Evolutionary conservation across 129 eudicot genomes (phyloP).

Genomic region (Centaurea solstitialis): DNA sequence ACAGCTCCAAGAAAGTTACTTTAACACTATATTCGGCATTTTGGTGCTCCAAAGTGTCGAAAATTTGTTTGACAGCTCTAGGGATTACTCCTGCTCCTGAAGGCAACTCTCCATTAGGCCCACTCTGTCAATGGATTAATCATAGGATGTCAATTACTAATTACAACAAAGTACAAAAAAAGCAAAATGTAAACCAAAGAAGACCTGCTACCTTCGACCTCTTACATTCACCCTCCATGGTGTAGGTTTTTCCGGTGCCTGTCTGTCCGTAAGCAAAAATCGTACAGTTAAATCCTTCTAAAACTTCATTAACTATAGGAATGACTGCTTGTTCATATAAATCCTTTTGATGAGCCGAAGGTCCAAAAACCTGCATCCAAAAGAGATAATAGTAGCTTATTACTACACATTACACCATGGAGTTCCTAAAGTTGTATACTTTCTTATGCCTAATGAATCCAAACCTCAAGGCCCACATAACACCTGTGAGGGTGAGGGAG

Average conservation of each 20-base stretch:
- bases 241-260: slow-evolving; percentile 81
- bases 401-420: neutral
- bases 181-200: neutral
- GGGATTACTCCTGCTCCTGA: slow-evolving; percentile 77
- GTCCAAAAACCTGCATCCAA: slow-evolving; percentile 61
- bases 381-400: neutral
- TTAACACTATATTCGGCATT: slow-evolving; percentile 80
- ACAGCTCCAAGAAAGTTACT: slow-evolving; percentile 71
- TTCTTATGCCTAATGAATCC: neutral
- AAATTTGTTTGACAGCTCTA: slow-evolving; percentile 68
- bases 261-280: slow-evolving; percentile 87
- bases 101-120: slow-evolving; percentile 72
- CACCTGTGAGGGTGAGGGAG: neutral
- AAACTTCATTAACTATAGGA: slow-evolving; percentile 73
- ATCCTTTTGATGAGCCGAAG: slow-evolving; percentile 59
- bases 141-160: neutral
- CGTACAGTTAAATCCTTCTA: slow-evolving; percentile 80
- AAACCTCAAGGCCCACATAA: slow-evolving; percentile 5
- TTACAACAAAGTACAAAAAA: neutral
- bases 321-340: slow-evolving; percentile 71
- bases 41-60: slow-evolving; percentile 70
- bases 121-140: slow-evolving; percentile 38
- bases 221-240: slow-evolving; percentile 86
- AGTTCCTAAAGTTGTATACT: neutral
- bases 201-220: slow-evolving; percentile 54